A percentile compares a stretch with the other conserved stretches of the same genome.
These are phyloP conservation scores for Hyphodiscus hymeniophilus DNA, from an alignment of 495 filamentous ascomycete genomes.

Conservation along the genomic window DNA sequence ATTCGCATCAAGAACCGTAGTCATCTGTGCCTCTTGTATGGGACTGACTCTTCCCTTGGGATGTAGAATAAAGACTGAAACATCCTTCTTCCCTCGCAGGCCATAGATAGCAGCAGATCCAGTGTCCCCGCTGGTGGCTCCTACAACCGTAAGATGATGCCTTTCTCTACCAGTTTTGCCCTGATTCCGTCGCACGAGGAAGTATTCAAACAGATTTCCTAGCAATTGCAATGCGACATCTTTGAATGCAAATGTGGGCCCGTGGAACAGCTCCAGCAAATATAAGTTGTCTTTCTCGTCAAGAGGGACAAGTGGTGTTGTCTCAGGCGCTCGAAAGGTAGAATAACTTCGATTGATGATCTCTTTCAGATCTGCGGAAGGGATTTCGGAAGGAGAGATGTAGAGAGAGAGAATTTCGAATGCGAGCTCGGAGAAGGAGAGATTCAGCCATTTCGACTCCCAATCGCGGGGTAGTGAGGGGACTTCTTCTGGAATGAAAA, in stretches of 20 bases:
- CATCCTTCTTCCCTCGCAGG: conserved; percentile 93
- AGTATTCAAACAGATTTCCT: conserved; percentile 95
- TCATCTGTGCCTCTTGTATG: conserved; percentile 95
- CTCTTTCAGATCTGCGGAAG: conserved; percentile 62
- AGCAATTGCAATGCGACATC: conserved; percentile 80
- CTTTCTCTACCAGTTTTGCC: conserved; percentile 63
- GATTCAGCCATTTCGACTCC: conserved; percentile 61
- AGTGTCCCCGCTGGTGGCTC: conserved; percentile 90
- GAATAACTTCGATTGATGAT: conserved; percentile 77
- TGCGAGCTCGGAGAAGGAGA: conserved; percentile 72
- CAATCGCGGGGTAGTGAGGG: conserved; percentile 56
- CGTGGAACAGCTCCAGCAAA: conserved; percentile 92
- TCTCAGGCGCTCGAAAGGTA: conserved; percentile 70
- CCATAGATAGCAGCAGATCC: conserved; percentile 95
- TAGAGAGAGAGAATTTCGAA: conserved; percentile 69
- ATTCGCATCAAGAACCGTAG: conserved; percentile 76
- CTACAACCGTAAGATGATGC: conserved; percentile 83
- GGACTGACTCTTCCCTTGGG: conserved; percentile 77
- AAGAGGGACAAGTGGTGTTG: conserved; percentile 65
- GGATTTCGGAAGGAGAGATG: conserved; percentile 77
- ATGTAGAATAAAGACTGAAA: conserved; percentile 82
- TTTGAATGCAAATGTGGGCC: conserved; percentile 95
- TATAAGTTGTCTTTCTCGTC: conserved; percentile 60
- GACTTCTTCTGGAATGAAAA: conserved; percentile 83
- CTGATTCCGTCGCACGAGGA: conserved; percentile 73